Percentiles rank a stretch among this genome's conserved stretches.
Conservation (phyloP, 192 early-diverging fungal genomes). For the Coemansia asiatica region DNA sequence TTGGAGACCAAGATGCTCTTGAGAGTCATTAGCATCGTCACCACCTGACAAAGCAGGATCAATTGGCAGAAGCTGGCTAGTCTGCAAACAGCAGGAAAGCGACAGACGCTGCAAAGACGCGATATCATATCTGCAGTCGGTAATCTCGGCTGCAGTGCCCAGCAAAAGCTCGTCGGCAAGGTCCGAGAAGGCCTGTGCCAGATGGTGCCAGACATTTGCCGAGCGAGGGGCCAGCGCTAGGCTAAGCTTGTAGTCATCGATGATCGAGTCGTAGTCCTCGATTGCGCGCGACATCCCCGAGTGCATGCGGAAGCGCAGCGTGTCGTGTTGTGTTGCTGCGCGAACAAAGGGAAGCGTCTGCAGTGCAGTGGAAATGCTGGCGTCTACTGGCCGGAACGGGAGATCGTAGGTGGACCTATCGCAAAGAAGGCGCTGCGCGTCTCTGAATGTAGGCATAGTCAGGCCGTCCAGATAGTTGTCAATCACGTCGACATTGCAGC, state of each 20-base stretch:
- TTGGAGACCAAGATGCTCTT: constrained; percentile 14
- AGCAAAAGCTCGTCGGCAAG: constrained; percentile 47
- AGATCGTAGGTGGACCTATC: constrained; percentile 5
- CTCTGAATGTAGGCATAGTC: constrained; percentile 43
- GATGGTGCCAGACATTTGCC: constrained; percentile 37
- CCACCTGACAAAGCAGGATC: background rate
- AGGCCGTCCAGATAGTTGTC: constrained; percentile 47
- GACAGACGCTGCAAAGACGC: constrained; percentile 39
- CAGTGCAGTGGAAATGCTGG: constrained; percentile 13
- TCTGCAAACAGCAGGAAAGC: constrained; percentile 37
- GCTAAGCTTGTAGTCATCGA: constrained; percentile 51
- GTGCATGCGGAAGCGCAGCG: constrained; percentile 41
- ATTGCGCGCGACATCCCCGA: constrained; percentile 38
- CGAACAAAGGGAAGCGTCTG: constrained; percentile 42
- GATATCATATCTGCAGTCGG: constrained; percentile 28
- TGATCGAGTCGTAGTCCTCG: constrained; percentile 47
- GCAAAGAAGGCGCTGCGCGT: constrained; percentile 16
- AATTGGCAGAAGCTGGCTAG: constrained; percentile 30
- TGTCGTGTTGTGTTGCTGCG: constrained; percentile 41
- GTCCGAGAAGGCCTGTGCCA: constrained; percentile 44
- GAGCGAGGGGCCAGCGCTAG: constrained; percentile 31
- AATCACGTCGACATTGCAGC: constrained; percentile 42
- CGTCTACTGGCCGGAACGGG: constrained; percentile 2
- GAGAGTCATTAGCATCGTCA: background rate
- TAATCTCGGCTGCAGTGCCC: constrained; percentile 40